A percentile compares a stretch with the other conserved stretches of the same genome.
Evolutionary conservation across 2,329 filamentous ascomycete species (phyloP).

Genomic region (Penicillium sumatraense): DNA sequence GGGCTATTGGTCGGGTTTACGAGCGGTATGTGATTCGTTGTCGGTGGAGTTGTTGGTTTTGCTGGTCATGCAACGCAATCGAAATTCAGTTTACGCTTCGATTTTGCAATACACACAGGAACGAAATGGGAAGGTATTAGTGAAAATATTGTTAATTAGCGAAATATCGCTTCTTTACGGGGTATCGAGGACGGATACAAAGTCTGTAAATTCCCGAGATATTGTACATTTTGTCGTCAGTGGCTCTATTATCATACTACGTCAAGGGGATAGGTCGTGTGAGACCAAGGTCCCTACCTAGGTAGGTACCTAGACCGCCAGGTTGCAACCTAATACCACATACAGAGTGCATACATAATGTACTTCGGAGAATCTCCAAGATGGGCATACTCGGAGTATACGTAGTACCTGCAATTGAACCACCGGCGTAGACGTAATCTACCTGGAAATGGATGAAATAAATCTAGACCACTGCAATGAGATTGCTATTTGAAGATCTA

Average conservation of each 20-base stretch:
- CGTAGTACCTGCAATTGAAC: background rate
- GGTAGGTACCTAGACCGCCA: background rate
- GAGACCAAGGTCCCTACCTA: background rate
- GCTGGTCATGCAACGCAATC: constrained; percentile 3
- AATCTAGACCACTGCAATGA: background rate
- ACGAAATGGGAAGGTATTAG: background rate
- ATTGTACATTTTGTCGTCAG: no score
- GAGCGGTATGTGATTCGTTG: background rate
- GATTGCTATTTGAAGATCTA: background rate
- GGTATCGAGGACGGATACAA: no score
- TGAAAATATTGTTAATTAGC: background rate
- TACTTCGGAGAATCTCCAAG: no score
- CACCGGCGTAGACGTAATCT: background rate
- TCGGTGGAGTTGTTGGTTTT: background rate
- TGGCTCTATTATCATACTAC: no score
- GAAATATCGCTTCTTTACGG: background rate
- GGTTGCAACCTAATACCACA: background rate
- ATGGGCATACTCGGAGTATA: no score
- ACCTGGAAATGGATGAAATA: background rate
- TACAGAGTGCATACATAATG: no score
- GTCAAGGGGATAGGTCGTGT: background rate
- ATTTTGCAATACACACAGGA: background rate
- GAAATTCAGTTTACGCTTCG: background rate
- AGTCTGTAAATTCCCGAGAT: no score
- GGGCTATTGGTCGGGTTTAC: background rate